Base-by-base conservation (phyloP, 441 rosid species). In the Theobroma grandiflorum region DNA sequence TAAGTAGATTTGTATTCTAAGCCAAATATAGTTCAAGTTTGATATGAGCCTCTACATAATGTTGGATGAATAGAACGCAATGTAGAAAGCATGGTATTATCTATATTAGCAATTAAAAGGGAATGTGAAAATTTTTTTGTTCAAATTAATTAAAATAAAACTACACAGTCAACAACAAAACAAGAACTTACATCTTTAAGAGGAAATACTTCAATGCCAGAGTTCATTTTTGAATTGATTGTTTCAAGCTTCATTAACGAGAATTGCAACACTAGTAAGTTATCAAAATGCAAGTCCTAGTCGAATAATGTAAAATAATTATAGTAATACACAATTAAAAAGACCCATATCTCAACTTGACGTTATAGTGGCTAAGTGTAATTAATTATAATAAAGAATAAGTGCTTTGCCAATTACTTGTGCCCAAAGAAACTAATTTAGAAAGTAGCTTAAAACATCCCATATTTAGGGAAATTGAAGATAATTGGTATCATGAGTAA, bases 171-270 rank as follows among this genome's bases (percentile, higher is more conserved):
- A 57, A 1, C 10, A 5, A 77, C 50, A n/a, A 40, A 5, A 33
- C 14, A 47, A 10, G 52, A 75, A 83, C 89, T 86, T 80, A 90
- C 95, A 83, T 89, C 97, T 89, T 92, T 91, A 3, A 90, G 80
- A 85, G 93, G 92, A 78, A 93, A 93, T 67, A 76, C 93, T 67
- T 92, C 97, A 3, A 90, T 87, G 15, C 85, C 87, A 55, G 92
- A 89, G 81, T 38, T 87, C 86, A 90, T 83, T 87, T 93, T 86
- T 38, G 95, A 68, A 80, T 88, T 94, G 66, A 94, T 95, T 16
- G 97, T 94, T 86, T 93, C 98, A 11, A 95, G 99, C 86, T 95
- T 95, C 98, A 94, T 91, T n/a, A 98, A 95, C 75, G 94, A 82
- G 82, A 95, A 95, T 96, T 95, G 88, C 85, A 85, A 81, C 45